These are phyloP conservation scores for Leccinum broughii DNA, from an alignment of 768 basidiomycete species.

Conservation along the genomic window DNA sequence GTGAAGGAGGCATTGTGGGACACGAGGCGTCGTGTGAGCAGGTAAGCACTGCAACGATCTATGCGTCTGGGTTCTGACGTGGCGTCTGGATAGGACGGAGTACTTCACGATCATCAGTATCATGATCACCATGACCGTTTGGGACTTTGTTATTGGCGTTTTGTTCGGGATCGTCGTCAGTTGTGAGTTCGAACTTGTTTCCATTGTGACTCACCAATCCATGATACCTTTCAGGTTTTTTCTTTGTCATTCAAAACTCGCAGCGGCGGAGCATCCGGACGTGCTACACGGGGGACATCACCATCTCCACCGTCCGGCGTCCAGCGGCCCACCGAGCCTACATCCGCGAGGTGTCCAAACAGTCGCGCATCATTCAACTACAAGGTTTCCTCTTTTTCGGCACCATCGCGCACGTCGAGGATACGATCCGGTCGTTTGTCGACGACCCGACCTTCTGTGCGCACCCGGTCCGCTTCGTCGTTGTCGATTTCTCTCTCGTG, in stretches of 20 bases:
- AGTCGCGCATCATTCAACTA: conserved; percentile 83
- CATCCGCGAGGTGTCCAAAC: conserved; percentile 88
- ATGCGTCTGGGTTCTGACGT: conserved; percentile 6
- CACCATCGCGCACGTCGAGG: conserved; percentile 89
- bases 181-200: conserved; percentile 49
- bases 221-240: conserved; percentile 56
- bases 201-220: conserved; percentile 1
- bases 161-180: conserved; percentile 90
- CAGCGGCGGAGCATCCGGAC: conserved; percentile 81
- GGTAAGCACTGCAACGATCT: conserved; percentile 40
- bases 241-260: conserved; percentile 97
- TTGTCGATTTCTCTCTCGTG: conserved; percentile 84
- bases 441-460: conserved; percentile 67
- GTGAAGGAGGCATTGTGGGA: conserved; percentile 98
- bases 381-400: conserved; percentile 96
- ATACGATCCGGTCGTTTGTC: conserved; percentile 75
- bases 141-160: conserved; percentile 94
- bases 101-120: conserved; percentile 85
- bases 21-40: conserved; percentile 83
- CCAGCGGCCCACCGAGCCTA: conserved; percentile 87
- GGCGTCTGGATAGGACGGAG: conserved; percentile 50
- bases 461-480: conserved; percentile 84
- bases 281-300: conserved; percentile 77
- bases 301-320: conserved; percentile 88
- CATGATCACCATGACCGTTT: conserved; percentile 89